Evolutionary conservation across 352 stramenopile genomes (phyloP), one percentile per base, ranked within the genome.

Genomic region (Globisporangium okanoganense): DNA sequence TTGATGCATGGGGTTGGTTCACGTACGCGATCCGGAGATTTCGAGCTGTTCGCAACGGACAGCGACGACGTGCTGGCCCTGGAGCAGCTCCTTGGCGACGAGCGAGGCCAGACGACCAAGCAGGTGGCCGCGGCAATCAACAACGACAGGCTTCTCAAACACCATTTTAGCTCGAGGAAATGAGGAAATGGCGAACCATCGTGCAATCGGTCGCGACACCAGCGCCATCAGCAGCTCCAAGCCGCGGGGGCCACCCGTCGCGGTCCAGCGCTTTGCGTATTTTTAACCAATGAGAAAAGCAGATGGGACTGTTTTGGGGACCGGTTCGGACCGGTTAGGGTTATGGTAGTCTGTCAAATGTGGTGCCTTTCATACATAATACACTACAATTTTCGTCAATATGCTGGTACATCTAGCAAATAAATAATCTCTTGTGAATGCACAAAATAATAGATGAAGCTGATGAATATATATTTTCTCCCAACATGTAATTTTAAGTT

Each of bases 21-120:
- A 85, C 87, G 71, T 93, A 97, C 88, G 86, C 69, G 96, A 99
- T 72, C 98, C 98, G 69, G 96, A 99, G 79, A 99, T 97, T 71
- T 97, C 89, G 68, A 99, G 94, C 75, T 99, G 89, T 78, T 99
- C 98, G 78, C 93, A 98, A 76, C 98, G 88, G 54, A 99, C 97
- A 71, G 98, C 92, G 31, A 99, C 95, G 64, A 99, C 90, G 69
- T 98, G 97, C 82, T 99, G 97, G 71, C 98, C 98, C 73, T 96
- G 88, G 65, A 99, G 88, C 49, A 99, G 88, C 83, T 99, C 96
- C 96, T 99, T 99, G 62, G 98, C 96, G 52, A 99, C 95, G 64
- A 99, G 85, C 79, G 94, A 99, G 54, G 95, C 95, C 38, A 99
- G 87, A 72, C 98, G 97, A 79, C 98, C 98, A 50, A 99, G 77